A percentile compares a stretch with the other conserved stretches of the same genome.
Conservation (phyloP, 2,329 filamentous ascomycete genomes). For the Ophiostoma montium region DNA sequence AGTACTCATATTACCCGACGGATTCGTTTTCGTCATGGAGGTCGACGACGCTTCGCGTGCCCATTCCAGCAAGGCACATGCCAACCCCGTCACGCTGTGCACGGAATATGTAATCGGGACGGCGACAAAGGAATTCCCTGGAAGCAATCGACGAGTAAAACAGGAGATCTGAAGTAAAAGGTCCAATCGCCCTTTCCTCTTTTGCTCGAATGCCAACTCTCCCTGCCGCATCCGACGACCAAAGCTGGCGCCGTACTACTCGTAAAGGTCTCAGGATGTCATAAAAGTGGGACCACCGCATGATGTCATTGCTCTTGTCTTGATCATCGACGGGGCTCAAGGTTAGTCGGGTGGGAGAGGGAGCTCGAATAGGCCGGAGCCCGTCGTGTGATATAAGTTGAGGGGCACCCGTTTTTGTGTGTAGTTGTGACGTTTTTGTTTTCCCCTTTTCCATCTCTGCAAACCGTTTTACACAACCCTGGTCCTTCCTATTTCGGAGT, state of each 20-base stretch:
- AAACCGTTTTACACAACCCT: conserved; percentile 2
- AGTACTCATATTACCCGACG: too few species aligned
- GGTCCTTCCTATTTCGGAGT: conserved; percentile 6
- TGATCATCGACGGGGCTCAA: not conserved
- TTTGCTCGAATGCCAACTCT: not conserved
- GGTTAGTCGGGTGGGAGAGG: not conserved
- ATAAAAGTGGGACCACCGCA: conserved; percentile 3
- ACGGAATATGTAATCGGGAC: not conserved
- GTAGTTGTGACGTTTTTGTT: not conserved
- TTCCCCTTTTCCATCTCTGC: not conserved
- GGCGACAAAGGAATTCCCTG: not conserved
- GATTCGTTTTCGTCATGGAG: too few species aligned
- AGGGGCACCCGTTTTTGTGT: not conserved
- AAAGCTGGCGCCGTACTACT: not conserved
- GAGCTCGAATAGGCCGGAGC: not conserved
- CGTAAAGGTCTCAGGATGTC: not conserved
- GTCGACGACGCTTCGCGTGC: too few species aligned
- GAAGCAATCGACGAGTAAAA: too few species aligned
- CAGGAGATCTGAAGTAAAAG: too few species aligned
- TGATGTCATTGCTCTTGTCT: conserved; percentile 8
- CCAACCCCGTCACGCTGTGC: too few species aligned
- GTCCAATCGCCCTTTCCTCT: not conserved
- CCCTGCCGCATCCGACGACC: not conserved
- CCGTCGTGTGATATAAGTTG: not conserved
- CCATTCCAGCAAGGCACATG: not conserved